phyloP scores from a whole-genome alignment of 371 early-diverging fungal genomes.

The Fennellomyces sp. region DNA sequence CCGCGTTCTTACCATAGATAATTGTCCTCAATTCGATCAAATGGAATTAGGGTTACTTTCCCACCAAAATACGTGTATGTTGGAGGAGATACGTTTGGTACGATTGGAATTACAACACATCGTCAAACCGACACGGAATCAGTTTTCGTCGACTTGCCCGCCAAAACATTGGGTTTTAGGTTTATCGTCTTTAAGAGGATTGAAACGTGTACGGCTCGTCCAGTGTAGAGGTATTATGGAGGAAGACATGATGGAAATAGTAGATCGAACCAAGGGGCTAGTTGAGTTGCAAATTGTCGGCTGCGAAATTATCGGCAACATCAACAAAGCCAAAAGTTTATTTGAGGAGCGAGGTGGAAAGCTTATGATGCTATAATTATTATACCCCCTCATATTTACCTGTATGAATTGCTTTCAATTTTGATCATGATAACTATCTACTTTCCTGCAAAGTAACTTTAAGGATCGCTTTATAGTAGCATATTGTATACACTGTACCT shows the following conservation, averaged over 20 bases:
- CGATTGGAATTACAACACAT: not conserved
- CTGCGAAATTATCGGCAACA: not conserved
- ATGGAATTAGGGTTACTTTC: not conserved
- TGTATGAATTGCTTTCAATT: too few species aligned
- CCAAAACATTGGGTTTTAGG: not conserved
- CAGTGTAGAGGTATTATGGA: not conserved
- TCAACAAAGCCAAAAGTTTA: not conserved
- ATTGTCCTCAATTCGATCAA: not conserved
- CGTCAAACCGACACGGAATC: too few species aligned
- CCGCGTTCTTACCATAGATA: not conserved
- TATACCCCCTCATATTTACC: not conserved
- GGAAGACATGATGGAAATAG: not conserved
- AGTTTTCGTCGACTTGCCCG: too few species aligned
- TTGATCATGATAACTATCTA: too few species aligned
- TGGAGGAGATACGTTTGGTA: not conserved
- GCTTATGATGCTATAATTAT: not conserved
- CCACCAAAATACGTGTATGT: not conserved
- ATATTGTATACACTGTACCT: too few species aligned
- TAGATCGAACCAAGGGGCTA: not conserved
- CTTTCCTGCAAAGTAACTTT: too few species aligned
- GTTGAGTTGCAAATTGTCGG: not conserved
- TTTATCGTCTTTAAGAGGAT: not conserved
- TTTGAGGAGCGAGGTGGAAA: not conserved
- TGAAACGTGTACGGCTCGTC: not conserved
- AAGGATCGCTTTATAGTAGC: too few species aligned